phyloP scores from a whole-genome alignment of 164 flowering plant species.

The Cinnamomum chago region DNA sequence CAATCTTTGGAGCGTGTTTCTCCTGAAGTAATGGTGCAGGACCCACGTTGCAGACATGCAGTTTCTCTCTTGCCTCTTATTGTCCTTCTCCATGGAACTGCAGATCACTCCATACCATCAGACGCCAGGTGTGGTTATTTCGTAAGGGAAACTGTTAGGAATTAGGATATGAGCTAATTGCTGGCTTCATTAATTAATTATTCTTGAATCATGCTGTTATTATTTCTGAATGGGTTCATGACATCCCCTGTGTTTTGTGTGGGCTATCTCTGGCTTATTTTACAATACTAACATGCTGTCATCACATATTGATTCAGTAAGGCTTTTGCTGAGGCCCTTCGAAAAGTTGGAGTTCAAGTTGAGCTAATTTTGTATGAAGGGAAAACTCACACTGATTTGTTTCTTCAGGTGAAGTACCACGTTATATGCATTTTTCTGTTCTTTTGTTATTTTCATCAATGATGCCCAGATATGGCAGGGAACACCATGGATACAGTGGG shows the following conservation, averaged over 20 bases:
- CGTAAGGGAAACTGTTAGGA: constrained; percentile 7
- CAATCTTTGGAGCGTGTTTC: constrained; percentile 57
- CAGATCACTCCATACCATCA: constrained; percentile 78
- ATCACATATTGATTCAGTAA: constrained; percentile 40
- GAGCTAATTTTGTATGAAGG: constrained; percentile 67
- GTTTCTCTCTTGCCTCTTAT: constrained; percentile 62
- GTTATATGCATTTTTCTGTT: background rate
- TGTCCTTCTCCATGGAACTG: constrained; percentile 80
- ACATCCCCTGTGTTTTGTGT: background rate
- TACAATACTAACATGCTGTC: background rate
- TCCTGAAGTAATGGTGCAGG: constrained; percentile 68
- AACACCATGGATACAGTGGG: too few species aligned
- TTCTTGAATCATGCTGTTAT: background rate
- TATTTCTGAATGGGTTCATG: background rate
- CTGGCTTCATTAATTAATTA: background rate
- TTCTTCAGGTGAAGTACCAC: constrained; percentile 66
- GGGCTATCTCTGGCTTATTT: background rate
- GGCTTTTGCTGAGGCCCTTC: constrained; percentile 59
- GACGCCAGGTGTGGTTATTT: constrained; percentile 56
- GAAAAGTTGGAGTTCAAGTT: constrained; percentile 56
- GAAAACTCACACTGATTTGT: constrained; percentile 91
- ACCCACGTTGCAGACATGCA: constrained; percentile 41
- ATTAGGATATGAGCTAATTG: background rate
- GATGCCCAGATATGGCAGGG: too few species aligned
- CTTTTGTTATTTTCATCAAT: background rate